Evolutionary conservation across 73 alveolate species (phyloP), one percentile per base, ranked within the genome.

Genomic region (Symbiodinium natans): DNA sequence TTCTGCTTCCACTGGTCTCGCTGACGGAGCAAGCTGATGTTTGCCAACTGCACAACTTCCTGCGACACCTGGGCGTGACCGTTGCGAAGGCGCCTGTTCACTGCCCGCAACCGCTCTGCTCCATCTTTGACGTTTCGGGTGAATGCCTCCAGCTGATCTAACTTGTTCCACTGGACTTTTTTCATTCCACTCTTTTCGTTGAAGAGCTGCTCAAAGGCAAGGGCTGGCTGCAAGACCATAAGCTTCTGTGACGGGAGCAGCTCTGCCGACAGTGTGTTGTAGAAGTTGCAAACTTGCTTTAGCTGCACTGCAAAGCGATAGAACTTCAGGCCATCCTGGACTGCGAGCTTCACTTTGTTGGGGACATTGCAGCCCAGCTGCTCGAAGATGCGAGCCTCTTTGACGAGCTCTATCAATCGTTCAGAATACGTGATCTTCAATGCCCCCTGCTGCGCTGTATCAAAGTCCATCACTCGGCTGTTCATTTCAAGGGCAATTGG

Each of bases 301-400:
- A 93, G 94, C 93, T 93, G 99, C 75, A 93, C 99, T 9, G 99
- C 99, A 63, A 93, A 93, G 36, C 99, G 98, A 27, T 92, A 92
- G 46, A 92, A 92, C 80, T 92, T 92, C 98, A 92, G 59, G 6
- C 98, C 98, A 29, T 74, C 93, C 73, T 93, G 93, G 40, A 93
- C 99, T 7, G 99, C 99, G 39, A 31, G 52, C 93, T 83, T 54
- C 43, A 93, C 90, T 33, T 82, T 74, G 56, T 39, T 54, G 43
- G 93, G 86, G 39, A 93, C 41, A 39, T 38, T 59, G 83, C 90
- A 82, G 33, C 99, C 99, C 90, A 93, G 34, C 43, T 93, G 99
- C 93, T 82, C 89, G 56, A 93, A 93, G 82, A 82, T 48, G 17
- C 99, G 86, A 31, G 89, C 94, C 59, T 93, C 99, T 82, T 83